These are phyloP conservation scores for Paulinella micropora DNA, from an alignment of 78 protist genomes.

Conservation along the genomic window DNA sequence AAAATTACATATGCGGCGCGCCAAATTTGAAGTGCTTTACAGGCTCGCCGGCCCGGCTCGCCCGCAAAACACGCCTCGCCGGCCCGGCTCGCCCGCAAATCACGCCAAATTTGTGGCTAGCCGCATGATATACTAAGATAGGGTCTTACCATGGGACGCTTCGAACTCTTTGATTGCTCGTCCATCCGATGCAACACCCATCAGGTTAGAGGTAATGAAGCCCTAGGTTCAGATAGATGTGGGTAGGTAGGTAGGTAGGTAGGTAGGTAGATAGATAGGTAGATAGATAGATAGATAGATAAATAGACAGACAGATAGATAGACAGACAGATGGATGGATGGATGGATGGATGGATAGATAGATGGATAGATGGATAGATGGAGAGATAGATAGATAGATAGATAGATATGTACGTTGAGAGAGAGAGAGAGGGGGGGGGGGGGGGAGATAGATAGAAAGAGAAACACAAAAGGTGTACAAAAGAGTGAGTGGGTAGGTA, in stretches of 20 bases:
- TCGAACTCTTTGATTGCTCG: slow-evolving; percentile 35
- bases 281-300: background rate
- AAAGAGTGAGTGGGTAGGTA: no score
- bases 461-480: no score
- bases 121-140: no score
- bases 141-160: slow-evolving; percentile 51
- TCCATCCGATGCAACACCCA: slow-evolving; percentile 36
- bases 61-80: no score
- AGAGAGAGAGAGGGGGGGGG: background rate
- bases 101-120: no score
- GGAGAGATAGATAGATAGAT: background rate
- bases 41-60: no score
- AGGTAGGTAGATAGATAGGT: background rate
- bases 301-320: background rate
- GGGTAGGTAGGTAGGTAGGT: background rate
- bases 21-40: no score
- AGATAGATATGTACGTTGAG: background rate
- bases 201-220: slow-evolving; percentile 40
- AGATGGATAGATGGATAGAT: background rate
- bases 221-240: slow-evolving; percentile 8
- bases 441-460: no score
- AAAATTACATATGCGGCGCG: no score
- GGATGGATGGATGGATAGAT: no score
- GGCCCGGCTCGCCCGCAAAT: no score
- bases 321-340: background rate